phyloP scores from a whole-genome alignment of 1,284 basidiomycete species.

The Trichosporon sp. region DNA sequence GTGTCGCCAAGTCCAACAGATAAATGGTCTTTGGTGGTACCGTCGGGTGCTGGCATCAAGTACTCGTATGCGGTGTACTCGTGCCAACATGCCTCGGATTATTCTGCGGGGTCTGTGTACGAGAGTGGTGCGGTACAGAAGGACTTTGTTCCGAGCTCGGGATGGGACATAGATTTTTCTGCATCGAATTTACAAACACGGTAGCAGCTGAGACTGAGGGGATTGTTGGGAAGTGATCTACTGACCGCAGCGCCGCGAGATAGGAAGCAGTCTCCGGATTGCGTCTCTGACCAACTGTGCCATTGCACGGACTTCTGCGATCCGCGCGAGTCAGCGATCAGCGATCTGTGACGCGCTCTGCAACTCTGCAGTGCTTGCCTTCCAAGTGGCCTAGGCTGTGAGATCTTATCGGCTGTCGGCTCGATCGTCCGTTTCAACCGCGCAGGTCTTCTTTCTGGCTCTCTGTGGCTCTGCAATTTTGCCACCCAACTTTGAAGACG shows the following conservation, averaged over 20 bases:
- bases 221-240: neutral
- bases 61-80: conserved; percentile 18
- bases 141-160: conserved; percentile 26
- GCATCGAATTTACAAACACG: conserved; percentile 33
- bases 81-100: conserved; percentile 21
- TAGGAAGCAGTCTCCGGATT: too few species aligned
- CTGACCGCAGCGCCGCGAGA: neutral
- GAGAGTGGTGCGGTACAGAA: conserved; percentile 35
- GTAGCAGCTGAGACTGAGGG: neutral
- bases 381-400: neutral
- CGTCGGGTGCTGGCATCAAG: conserved; percentile 24
- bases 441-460: neutral
- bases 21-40: conserved; percentile 60
- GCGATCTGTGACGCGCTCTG: neutral
- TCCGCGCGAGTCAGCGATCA: neutral
- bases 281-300: too few species aligned
- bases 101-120: conserved; percentile 34
- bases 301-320: neutral
- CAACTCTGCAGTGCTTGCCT: neutral
- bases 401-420: neutral
- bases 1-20: conserved; percentile 99
- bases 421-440: neutral
- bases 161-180: conserved; percentile 35
- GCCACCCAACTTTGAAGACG: neutral
- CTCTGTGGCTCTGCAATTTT: neutral